These are phyloP conservation scores for Pseudocercospora cruenta DNA, from an alignment of 2,329 filamentous ascomycete species.

Conservation along the genomic window DNA sequence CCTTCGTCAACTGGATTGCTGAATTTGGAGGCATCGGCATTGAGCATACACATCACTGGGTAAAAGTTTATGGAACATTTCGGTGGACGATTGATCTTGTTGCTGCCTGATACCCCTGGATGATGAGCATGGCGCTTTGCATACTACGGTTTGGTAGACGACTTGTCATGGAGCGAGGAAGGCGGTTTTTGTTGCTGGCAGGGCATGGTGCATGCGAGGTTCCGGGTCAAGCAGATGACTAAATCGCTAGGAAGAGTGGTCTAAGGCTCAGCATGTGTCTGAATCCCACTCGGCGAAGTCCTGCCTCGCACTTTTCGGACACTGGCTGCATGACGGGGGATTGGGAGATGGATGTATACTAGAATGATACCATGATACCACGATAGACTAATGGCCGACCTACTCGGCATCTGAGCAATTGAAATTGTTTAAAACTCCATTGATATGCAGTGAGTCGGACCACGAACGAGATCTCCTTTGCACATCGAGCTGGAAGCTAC, in stretches of 20 bases:
- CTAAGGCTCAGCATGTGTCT: too few species aligned
- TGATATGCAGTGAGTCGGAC: too few species aligned
- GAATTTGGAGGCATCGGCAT: not conserved
- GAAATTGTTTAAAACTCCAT: too few species aligned
- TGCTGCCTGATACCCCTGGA: not conserved
- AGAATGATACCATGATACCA: conserved; percentile 7
- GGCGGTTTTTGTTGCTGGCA: not conserved
- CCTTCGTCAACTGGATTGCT: not conserved
- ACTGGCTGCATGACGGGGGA: not conserved
- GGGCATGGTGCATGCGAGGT: not conserved
- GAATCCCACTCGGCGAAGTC: too few species aligned
- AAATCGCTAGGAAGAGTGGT: not conserved
- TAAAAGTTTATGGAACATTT: not conserved
- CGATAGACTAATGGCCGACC: not conserved
- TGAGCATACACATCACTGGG: not conserved
- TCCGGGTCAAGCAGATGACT: not conserved
- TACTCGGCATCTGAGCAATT: not conserved
- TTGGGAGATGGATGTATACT: not conserved
- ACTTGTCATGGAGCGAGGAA: not conserved
- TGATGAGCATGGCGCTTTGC: not conserved
- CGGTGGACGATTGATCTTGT: not conserved
- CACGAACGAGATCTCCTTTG: not conserved
- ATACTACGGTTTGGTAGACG: not conserved
- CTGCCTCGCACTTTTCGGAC: not conserved
- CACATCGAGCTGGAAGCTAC: not conserved